A percentile compares a stretch with the other conserved stretches of the same genome.
phyloP scores from a whole-genome alignment of 176 grass and related monocot species.

The Phoenix roebelenii region DNA sequence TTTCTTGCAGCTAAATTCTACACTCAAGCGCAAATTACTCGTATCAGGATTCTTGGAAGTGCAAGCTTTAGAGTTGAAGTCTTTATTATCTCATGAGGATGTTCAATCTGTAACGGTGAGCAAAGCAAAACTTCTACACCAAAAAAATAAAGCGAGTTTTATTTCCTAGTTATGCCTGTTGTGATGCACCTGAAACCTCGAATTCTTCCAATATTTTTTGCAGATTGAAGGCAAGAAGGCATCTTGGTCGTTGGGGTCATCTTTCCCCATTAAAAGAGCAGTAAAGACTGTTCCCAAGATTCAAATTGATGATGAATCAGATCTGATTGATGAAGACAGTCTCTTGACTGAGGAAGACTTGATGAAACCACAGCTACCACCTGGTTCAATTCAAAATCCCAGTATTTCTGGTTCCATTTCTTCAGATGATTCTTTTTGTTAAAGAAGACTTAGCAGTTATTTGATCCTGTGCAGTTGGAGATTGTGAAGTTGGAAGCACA shows the following conservation, averaged over 20 bases:
- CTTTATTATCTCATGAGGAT: neutral
- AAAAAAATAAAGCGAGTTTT: neutral
- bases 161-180: neutral
- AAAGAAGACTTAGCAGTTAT: too few species aligned
- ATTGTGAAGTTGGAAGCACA: slow-evolving; percentile 74
- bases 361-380: slow-evolving; percentile 84
- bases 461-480: slow-evolving; percentile 33
- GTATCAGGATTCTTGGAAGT: slow-evolving; percentile 65
- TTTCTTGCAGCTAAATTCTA: slow-evolving; percentile 34
- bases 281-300: slow-evolving; percentile 64
- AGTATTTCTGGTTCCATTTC: too few species aligned
- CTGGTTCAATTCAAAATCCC: slow-evolving; percentile 33
- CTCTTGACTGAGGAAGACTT: slow-evolving; percentile 88
- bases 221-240: slow-evolving; percentile 88
- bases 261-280: slow-evolving; percentile 60
- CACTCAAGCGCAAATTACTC: slow-evolving; percentile 62
- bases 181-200: neutral
- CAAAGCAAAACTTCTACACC: neutral
- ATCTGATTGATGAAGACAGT: slow-evolving; percentile 88
- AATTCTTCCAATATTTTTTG: neutral
- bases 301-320: slow-evolving; percentile 57
- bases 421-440: too few species aligned
- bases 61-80: slow-evolving; percentile 38
- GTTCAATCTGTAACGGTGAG: slow-evolving; percentile 6
- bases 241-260: slow-evolving; percentile 71